Conservation (phyloP, 768 basidiomycete genomes). For the Tephrocybe sp. region DNA sequence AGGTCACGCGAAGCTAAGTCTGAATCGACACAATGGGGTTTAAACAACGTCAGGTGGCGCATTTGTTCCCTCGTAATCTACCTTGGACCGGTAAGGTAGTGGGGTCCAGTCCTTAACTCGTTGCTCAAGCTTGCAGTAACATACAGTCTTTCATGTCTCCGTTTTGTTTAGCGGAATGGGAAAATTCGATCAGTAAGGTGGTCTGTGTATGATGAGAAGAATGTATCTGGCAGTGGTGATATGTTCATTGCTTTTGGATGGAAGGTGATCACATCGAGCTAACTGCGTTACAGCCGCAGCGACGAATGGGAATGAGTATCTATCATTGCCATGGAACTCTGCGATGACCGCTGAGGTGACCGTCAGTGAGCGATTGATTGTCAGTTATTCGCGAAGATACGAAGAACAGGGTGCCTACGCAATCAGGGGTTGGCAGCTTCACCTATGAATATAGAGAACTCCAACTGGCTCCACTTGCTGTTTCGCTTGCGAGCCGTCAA, state of each 20-base stretch:
- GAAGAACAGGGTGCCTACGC: not conserved
- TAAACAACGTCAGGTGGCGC: not conserved
- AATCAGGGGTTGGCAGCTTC: not conserved
- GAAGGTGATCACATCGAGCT: not conserved
- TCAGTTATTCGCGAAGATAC: not conserved
- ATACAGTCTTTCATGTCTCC: not conserved
- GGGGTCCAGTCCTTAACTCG: not conserved
- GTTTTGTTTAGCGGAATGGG: not conserved
- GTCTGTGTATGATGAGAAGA: not conserved
- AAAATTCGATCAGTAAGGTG: not conserved
- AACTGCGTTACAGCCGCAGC: not conserved
- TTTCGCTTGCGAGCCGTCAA: not conserved
- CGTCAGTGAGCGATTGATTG: not conserved
- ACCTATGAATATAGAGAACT: not conserved
- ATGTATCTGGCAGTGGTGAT: not conserved
- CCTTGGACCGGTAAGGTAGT: not conserved
- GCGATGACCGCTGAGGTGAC: not conserved
- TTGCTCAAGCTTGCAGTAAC: not conserved
- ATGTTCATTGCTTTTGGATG: too few relatives aligned
- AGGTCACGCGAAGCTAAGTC: not conserved
- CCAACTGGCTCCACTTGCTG: not conserved
- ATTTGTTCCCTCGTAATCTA: not conserved
- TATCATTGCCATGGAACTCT: not conserved
- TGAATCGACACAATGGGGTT: not conserved
- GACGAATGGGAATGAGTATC: not conserved